Evolutionary conservation across 2,329 filamentous ascomycete genomes (phyloP).

Genomic region (Aspergillus fischeri): DNA sequence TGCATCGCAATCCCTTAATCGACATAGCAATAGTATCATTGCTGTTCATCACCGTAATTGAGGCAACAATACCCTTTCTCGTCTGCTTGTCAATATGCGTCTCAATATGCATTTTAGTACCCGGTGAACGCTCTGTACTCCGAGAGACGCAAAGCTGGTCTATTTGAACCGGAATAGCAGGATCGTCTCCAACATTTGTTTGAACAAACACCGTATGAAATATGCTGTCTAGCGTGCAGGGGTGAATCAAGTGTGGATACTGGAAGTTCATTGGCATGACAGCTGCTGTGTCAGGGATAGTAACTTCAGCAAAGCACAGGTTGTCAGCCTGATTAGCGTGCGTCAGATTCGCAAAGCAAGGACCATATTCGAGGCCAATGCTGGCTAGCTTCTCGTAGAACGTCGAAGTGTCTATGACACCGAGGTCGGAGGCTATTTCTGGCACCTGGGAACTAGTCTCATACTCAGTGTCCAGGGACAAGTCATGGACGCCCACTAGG

Average conservation of each 20-base stretch:
- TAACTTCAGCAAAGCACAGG: slow-evolving; percentile 17
- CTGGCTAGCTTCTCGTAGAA: slow-evolving; percentile 24
- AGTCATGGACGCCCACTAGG: slow-evolving; percentile 1
- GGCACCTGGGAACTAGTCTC: not conserved
- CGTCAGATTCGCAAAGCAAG: slow-evolving; percentile 22
- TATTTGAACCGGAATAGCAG: slow-evolving; percentile 20
- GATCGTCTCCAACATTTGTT: slow-evolving; percentile 7
- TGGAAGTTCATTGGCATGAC: slow-evolving; percentile 27
- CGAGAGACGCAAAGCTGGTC: slow-evolving; percentile 16
- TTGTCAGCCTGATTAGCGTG: slow-evolving; percentile 9
- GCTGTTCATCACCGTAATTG: slow-evolving; percentile 7
- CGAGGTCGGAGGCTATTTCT: not conserved
- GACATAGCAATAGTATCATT: slow-evolving; percentile 3
- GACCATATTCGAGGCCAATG: slow-evolving; percentile 27
- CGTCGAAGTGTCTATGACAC: slow-evolving; percentile 13
- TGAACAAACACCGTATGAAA: slow-evolving; percentile 26
- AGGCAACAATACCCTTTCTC: slow-evolving; percentile 9
- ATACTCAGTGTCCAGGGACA: not conserved
- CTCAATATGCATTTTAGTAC: slow-evolving; percentile 8
- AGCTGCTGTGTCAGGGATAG: slow-evolving; percentile 21
- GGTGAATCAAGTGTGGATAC: slow-evolving; percentile 26
- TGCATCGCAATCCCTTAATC: slow-evolving; percentile 14
- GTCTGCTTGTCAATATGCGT: slow-evolving; percentile 6
- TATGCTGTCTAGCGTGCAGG: slow-evolving; percentile 28
- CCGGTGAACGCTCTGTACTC: slow-evolving; percentile 1